phyloP scores from a whole-genome alignment of 1,139 yeast genomes.

The Taphrina communis region DNA sequence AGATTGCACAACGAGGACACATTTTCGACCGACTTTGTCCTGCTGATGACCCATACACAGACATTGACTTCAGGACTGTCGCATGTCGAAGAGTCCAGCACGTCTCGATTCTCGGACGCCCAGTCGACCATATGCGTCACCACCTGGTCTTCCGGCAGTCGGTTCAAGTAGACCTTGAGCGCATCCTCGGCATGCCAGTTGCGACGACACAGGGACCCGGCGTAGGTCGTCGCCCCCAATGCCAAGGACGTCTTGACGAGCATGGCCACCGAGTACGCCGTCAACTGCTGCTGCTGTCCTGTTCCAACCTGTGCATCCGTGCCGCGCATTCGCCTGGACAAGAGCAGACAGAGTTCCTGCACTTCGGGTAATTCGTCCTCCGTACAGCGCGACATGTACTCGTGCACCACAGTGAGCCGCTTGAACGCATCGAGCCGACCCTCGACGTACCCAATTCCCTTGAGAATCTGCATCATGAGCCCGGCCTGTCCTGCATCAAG shows the following conservation, averaged over 20 bases:
- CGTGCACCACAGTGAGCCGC: conserved; percentile 4
- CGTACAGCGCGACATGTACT: conserved; percentile 9
- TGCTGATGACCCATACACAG: conserved; percentile 2
- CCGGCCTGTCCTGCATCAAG: conserved; percentile 4
- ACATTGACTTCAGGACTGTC: neutral
- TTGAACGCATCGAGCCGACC: neutral
- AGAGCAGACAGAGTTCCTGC: neutral
- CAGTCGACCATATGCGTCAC: neutral
- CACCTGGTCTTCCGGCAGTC: neutral
- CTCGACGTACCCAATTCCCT: neutral
- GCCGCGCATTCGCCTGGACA: conserved; percentile 6
- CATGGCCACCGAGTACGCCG: neutral
- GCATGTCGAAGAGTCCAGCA: neutral
- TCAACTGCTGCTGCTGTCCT: neutral
- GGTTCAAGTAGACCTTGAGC: neutral
- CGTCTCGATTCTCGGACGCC: neutral
- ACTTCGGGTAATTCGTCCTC: neutral
- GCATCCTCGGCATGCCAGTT: conserved; percentile 24
- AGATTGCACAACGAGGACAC: neutral
- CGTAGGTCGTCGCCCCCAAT: neutral
- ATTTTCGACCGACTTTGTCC: neutral
- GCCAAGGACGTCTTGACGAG: conserved; percentile 1
- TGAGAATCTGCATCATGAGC: conserved; percentile 7
- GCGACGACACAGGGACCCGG: neutral
- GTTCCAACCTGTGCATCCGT: neutral